Evolutionary conservation across 2,329 filamentous ascomycete genomes (phyloP).

Genomic region (Xylaria digitata): DNA sequence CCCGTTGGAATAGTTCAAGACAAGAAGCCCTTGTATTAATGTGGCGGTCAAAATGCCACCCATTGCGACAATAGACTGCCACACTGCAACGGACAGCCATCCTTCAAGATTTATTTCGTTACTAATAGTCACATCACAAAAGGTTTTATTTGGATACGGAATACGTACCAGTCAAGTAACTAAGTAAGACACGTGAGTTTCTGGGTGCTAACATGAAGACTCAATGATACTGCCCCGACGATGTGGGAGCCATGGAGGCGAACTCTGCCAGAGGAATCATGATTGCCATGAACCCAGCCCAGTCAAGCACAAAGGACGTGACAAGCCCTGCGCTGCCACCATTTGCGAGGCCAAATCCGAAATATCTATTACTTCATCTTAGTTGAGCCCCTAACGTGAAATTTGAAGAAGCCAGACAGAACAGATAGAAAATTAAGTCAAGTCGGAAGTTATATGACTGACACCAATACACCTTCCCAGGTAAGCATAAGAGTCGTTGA

Average conservation of each 20-base stretch:
- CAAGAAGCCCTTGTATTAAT: background rate
- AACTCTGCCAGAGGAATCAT: background rate
- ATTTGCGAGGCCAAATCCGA: background rate
- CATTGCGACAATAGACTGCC: constrained; percentile 3
- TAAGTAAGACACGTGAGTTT: background rate
- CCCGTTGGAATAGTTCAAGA: background rate
- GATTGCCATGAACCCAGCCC: background rate
- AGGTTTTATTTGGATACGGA: background rate
- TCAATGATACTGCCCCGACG: constrained; percentile 2
- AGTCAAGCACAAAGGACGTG: background rate
- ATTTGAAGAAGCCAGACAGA: no score
- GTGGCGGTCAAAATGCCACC: background rate
- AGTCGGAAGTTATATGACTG: background rate
- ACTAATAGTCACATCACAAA: background rate
- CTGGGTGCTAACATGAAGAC: background rate
- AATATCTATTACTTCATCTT: no score
- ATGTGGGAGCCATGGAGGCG: background rate
- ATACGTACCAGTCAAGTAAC: background rate
- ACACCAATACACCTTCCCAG: background rate
- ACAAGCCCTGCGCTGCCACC: background rate
- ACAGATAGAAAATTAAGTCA: background rate
- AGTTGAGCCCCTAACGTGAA: no score
- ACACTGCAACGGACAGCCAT: background rate
- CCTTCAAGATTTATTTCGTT: background rate
- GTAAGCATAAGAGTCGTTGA: background rate